Evolutionary conservation across 2,329 filamentous ascomycete genomes (phyloP).

Genomic region (Davidsoniella australis): DNA sequence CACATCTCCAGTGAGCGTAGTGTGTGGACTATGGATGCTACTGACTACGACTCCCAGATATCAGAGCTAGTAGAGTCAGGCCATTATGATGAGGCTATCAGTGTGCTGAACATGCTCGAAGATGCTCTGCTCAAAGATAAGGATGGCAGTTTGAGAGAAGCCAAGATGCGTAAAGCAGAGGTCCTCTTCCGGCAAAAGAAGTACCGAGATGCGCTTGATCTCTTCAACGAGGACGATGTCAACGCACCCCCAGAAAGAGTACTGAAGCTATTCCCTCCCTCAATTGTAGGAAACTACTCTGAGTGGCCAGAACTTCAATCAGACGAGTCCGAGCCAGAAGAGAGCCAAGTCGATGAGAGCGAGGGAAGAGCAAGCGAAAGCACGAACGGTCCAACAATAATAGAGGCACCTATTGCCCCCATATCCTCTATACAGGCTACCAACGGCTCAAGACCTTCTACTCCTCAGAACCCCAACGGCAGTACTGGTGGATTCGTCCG

Average conservation of each 20-base stretch:
- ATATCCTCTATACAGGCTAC: neutral
- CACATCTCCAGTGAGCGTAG: conserved; percentile 78
- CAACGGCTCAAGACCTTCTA: conserved; percentile 7
- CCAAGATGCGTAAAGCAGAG: conserved; percentile 86
- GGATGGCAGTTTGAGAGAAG: conserved; percentile 58
- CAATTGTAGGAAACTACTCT: conserved; percentile 70
- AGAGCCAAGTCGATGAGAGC: conserved; percentile 14
- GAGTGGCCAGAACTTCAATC: conserved; percentile 29
- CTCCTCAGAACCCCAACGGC: conserved; percentile 10
- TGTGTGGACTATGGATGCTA: conserved; percentile 91
- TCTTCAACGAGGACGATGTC: conserved; percentile 72
- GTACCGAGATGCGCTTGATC: conserved; percentile 70
- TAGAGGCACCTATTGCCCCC: neutral
- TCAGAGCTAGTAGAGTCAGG: conserved; percentile 58
- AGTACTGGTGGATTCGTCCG: conserved; percentile 31
- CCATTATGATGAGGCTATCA: conserved; percentile 80
- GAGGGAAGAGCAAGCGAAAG: conserved; percentile 14
- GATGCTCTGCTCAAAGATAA: conserved; percentile 81
- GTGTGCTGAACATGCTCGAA: conserved; percentile 74
- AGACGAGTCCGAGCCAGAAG: conserved; percentile 25
- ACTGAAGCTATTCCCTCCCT: conserved; percentile 63
- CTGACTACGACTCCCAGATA: conserved; percentile 81
- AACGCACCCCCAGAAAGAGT: conserved; percentile 80
- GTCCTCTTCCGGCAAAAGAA: conserved; percentile 64
- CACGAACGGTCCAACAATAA: neutral